Conservation (phyloP, 1,284 basidiomycete species). For the Amylostereum areolatum region DNA sequence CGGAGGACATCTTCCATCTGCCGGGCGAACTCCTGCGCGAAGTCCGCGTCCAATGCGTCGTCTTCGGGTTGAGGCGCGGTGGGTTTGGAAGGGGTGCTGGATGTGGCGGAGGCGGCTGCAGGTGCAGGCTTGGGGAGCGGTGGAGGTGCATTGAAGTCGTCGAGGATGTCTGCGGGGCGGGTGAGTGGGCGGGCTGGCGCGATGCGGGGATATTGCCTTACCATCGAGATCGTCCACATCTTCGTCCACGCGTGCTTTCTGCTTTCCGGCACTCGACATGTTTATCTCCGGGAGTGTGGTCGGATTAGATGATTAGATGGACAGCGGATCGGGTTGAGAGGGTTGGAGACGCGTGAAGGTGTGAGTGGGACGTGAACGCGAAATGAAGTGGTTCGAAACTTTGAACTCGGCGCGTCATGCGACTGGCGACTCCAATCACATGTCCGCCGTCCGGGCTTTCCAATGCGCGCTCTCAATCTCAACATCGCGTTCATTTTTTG, state of each 20-base stretch:
- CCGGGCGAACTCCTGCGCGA: conserved; percentile 69
- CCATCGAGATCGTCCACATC: conserved; percentile 76
- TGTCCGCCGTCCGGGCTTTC: too few relatives aligned
- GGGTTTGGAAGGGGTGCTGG: conserved; percentile 12
- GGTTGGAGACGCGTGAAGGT: too few relatives aligned
- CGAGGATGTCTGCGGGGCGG: conserved; percentile 45
- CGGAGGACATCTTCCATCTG: conserved; percentile 86
- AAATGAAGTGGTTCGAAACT: too few relatives aligned
- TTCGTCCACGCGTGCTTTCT: conserved; percentile 38
- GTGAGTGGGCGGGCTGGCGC: background rate
- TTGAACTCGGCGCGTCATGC: too few relatives aligned
- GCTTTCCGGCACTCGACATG: background rate
- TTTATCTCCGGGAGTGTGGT: too few relatives aligned
- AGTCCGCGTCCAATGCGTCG: conserved; percentile 37
- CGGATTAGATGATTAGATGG: too few relatives aligned
- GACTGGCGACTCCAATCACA: too few relatives aligned
- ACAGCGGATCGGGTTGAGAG: too few relatives aligned
- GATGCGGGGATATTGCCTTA: conserved; percentile 22
- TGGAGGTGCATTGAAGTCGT: conserved; percentile 34
- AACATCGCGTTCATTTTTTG: too few relatives aligned
- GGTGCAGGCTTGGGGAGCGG: conserved; percentile 22
- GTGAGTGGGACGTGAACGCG: too few relatives aligned
- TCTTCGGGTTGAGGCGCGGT: conserved; percentile 28
- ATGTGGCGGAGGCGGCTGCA: conserved; percentile 15
- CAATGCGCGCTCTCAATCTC: too few relatives aligned